phyloP scores from a whole-genome alignment of 768 basidiomycete species.

The Podaxis rugospora region DNA sequence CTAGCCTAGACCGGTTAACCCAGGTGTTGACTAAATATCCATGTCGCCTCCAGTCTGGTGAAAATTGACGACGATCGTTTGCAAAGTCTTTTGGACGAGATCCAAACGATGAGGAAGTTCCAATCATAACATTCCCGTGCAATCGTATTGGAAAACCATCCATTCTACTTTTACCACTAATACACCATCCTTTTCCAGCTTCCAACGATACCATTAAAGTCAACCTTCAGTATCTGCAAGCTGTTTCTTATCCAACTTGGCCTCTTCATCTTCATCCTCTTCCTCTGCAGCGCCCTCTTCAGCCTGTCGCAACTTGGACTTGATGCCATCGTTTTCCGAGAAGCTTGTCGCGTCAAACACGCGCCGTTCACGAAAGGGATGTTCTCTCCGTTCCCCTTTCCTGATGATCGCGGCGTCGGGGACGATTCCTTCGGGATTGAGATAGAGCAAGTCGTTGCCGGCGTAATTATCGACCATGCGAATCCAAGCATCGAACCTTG shows the following conservation, averaged over 20 bases:
- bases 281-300: constrained; percentile 38
- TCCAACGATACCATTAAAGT: not conserved
- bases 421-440: constrained; percentile 75
- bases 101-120: constrained; percentile 88
- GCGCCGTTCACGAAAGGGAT: constrained; percentile 66
- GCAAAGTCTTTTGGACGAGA: constrained; percentile 79
- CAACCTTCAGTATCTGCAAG: constrained; percentile 54
- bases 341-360: constrained; percentile 64
- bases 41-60: constrained; percentile 50
- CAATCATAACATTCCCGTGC: constrained; percentile 48
- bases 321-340: constrained; percentile 27
- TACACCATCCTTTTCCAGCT: not conserved
- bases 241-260: constrained; percentile 31
- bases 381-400: constrained; percentile 49
- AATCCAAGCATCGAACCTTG: constrained; percentile 86
- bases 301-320: constrained; percentile 27
- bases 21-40: not conserved
- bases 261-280: constrained; percentile 38
- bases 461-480: constrained; percentile 69
- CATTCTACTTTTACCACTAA: not conserved
- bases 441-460: constrained; percentile 73
- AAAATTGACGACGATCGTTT: constrained; percentile 87
- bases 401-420: constrained; percentile 66
- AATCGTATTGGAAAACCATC: not conserved
- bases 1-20: not conserved